Evolutionary conservation across 1,139 yeast genomes (phyloP), one percentile per base, ranked within the genome.

Genomic region (Scheffersomyces lignicola): DNA sequence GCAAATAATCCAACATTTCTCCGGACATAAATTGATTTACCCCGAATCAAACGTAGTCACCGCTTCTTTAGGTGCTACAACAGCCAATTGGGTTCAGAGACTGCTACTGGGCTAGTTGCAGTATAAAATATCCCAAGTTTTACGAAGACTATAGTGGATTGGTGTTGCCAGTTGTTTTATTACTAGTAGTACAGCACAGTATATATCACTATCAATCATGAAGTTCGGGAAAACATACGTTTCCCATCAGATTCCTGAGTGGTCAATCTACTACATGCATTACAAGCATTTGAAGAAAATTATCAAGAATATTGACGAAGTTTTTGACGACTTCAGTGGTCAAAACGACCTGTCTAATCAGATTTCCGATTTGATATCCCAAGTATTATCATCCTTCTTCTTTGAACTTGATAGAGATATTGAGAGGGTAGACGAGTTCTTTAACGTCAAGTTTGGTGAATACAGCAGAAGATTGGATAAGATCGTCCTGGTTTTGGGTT

Each of bases 211-310:
- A n/a, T n/a, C n/a, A n/a, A n/a, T n/a, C n/a, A 86, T 87, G 96
- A 87, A 87, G 73, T 87, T 87, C 59, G 95, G 95, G 24, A 87
- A 87, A 57, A 84, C 88, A 4, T 60, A 87, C 47, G 62, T 81
- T 25, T 69, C 86, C 38, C 95, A 90, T 59, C 95, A 88, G 66
- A 87, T 90, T 41, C 97, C 97, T 7, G 96, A 89, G 62, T 90
- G 97, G 97, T 52, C 68, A n/a, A 60, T 62, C 69, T 77, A 74
- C 50, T 90, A 92, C 55, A 76, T 90, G 71, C 85, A 88, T 62
- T 92, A 92, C 62, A 92, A 90, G 59, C 80, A 75, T 37, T 71
- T 92, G 49, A 92, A 92, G 65, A 83, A 84, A 55, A 75, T 80
- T 48, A 85, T 90, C 61, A 87, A 87, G 56, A 56, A 56, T 18